Evolutionary conservation across 2,329 filamentous ascomycete genomes (phyloP).

Genomic region (Arthrobotrys iridis): DNA sequence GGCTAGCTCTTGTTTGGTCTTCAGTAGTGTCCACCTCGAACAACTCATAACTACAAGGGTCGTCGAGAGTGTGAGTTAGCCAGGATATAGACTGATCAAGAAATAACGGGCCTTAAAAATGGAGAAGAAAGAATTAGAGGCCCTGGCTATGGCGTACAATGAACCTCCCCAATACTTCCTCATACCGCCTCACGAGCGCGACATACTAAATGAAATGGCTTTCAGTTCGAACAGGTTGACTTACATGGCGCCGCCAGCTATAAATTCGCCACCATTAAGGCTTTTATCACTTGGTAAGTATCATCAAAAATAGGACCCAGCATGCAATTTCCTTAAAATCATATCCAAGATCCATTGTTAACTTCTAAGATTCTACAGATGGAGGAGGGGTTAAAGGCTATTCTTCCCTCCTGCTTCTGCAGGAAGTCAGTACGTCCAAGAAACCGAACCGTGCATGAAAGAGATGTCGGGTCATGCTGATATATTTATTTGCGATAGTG

Average conservation of each 20-base stretch:
- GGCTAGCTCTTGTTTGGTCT: constrained; percentile 13
- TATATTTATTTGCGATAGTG: constrained; percentile 26
- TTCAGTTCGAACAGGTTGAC: constrained; percentile 43
- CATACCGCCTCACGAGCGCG: constrained; percentile 50
- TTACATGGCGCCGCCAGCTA: constrained; percentile 25
- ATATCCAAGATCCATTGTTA: neutral
- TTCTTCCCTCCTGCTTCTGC: constrained; percentile 51
- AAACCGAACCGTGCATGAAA: neutral
- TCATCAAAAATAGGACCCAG: neutral
- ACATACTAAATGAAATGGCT: constrained; percentile 50
- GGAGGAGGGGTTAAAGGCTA: constrained; percentile 54
- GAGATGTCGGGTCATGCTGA: constrained; percentile 1
- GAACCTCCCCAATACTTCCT: constrained; percentile 51
- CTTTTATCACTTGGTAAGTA: constrained; percentile 44
- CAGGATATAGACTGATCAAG: constrained; percentile 12
- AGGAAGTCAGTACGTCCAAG: constrained; percentile 49
- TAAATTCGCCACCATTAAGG: constrained; percentile 40
- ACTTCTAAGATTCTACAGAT: constrained; percentile 39
- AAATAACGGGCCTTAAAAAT: constrained; percentile 29
- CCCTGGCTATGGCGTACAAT: constrained; percentile 48
- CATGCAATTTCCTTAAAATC: neutral
- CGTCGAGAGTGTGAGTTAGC: neutral
- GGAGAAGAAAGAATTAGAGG: constrained; percentile 50
- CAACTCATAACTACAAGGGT: constrained; percentile 30
- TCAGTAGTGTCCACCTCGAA: constrained; percentile 19